Conservation (phyloP, 345 rosid genomes). For the Hypericum androsaemum region DNA sequence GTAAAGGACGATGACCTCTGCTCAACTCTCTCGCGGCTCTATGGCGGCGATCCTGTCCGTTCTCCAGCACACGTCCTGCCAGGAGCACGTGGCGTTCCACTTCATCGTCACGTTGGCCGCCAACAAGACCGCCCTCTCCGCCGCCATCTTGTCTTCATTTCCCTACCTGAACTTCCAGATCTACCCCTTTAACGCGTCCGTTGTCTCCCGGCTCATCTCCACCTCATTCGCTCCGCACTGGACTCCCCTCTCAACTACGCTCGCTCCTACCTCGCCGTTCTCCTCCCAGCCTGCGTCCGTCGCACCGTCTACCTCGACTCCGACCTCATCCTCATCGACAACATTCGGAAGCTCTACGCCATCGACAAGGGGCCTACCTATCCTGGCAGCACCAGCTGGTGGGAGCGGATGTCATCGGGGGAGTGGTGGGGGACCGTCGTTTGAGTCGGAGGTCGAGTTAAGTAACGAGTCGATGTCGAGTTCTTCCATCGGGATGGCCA, state of each 20-base stretch:
- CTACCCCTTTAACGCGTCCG: background rate
- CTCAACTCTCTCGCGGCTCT: too few relatives aligned
- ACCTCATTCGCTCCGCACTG: background rate
- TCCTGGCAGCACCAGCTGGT: too few relatives aligned
- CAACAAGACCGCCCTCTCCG: slow-evolving; percentile 2
- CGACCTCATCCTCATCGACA: slow-evolving; percentile 5
- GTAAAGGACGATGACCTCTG: too few relatives aligned
- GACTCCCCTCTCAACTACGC: background rate
- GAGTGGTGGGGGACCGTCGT: too few relatives aligned
- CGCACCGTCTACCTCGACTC: too few relatives aligned
- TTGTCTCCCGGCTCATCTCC: background rate
- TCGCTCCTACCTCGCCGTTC: background rate
- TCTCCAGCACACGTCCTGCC: slow-evolving; percentile 9
- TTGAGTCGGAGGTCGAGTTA: too few relatives aligned
- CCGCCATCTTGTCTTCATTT: slow-evolving; percentile 4
- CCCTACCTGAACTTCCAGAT: slow-evolving; percentile 4
- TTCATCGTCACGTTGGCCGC: slow-evolving; percentile 4
- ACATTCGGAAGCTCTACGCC: slow-evolving; percentile 2
- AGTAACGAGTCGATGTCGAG: too few relatives aligned
- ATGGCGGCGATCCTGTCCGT: too few relatives aligned
- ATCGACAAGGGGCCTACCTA: too few relatives aligned
- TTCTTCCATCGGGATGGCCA: too few relatives aligned
- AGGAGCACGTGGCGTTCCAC: slow-evolving; percentile 2
- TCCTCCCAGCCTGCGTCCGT: too few relatives aligned
- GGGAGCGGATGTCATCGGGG: too few relatives aligned